These are phyloP conservation scores for Brassica carinata DNA, from an alignment of 345 rosid species.

Conservation along the genomic window DNA sequence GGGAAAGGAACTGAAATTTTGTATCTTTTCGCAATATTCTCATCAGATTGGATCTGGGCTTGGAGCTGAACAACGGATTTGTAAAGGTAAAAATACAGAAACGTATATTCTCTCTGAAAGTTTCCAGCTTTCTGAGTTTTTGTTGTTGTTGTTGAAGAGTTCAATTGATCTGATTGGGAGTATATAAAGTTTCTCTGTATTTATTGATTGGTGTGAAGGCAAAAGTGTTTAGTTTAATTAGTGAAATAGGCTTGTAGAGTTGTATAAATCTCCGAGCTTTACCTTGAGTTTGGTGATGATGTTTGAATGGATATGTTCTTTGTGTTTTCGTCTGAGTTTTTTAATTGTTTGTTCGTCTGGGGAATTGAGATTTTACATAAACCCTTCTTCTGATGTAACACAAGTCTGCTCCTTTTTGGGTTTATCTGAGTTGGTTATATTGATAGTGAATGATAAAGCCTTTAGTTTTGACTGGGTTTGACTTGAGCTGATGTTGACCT, in stretches of 20 bases:
- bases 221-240: conserved; percentile 18
- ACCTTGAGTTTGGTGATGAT: conserved; percentile 18
- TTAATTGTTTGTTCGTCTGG: conserved; percentile 12
- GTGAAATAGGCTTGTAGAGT: conserved; percentile 5
- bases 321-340: conserved; percentile 3
- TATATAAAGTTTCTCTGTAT: not conserved
- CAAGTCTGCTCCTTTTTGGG: not conserved
- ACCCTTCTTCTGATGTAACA: conserved; percentile 32
- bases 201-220: not conserved
- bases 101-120: not conserved
- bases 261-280: conserved; percentile 25
- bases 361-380: conserved; percentile 20
- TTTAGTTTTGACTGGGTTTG: conserved; percentile 30
- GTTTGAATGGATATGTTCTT: conserved; percentile 21
- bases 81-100: conserved; percentile 38
- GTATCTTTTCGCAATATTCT: not conserved
- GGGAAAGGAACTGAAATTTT: conserved; percentile 8
- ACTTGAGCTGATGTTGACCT: conserved; percentile 32
- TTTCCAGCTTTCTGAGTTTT: conserved; percentile 4
- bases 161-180: not conserved
- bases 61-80: conserved; percentile 16
- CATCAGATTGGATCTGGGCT: conserved; percentile 65
- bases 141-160: not conserved
- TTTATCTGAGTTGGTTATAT: not conserved
- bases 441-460: conserved; percentile 1